These are phyloP conservation scores for Ascochyta fabae DNA, from an alignment of 2,329 filamentous ascomycete genomes.

Conservation along the genomic window DNA sequence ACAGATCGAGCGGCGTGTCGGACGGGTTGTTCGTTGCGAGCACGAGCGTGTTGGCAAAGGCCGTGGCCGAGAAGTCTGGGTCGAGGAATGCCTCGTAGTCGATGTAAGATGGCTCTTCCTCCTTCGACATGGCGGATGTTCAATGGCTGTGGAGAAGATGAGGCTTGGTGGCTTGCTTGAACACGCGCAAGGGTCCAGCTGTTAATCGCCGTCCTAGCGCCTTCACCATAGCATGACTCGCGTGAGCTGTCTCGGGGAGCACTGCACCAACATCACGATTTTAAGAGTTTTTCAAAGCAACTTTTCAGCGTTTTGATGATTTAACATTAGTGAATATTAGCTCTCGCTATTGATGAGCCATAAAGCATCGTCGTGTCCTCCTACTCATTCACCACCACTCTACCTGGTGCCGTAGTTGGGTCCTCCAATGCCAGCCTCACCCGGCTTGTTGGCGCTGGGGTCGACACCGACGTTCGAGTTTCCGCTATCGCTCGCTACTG, in stretches of 20 bases:
- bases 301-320: neutral
- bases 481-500: constrained; percentile 25
- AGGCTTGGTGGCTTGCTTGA: constrained; percentile 3
- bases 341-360: neutral
- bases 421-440: constrained; percentile 27
- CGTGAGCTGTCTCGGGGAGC: constrained; percentile 4
- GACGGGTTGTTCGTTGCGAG: constrained; percentile 89
- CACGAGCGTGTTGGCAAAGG: constrained; percentile 88
- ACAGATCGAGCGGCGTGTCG: constrained; percentile 89
- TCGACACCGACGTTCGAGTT: constrained; percentile 27
- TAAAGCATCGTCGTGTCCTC: neutral
- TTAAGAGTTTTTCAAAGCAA: neutral
- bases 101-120: constrained; percentile 79
- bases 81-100: constrained; percentile 93
- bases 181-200: constrained; percentile 7
- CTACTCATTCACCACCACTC: neutral
- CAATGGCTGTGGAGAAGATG: constrained; percentile 3
- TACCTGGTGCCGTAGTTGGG: constrained; percentile 22
- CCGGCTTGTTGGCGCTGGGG: constrained; percentile 24
- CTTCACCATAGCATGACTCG: constrained; percentile 11
- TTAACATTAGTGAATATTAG: constrained; percentile 4
- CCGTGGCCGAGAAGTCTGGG: constrained; percentile 78
- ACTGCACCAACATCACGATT: too few species aligned
- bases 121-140: constrained; percentile 37
- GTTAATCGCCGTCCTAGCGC: constrained; percentile 13